These are phyloP conservation scores for Lentinula guzmanii DNA, from an alignment of 768 basidiomycete genomes.

Conservation along the genomic window DNA sequence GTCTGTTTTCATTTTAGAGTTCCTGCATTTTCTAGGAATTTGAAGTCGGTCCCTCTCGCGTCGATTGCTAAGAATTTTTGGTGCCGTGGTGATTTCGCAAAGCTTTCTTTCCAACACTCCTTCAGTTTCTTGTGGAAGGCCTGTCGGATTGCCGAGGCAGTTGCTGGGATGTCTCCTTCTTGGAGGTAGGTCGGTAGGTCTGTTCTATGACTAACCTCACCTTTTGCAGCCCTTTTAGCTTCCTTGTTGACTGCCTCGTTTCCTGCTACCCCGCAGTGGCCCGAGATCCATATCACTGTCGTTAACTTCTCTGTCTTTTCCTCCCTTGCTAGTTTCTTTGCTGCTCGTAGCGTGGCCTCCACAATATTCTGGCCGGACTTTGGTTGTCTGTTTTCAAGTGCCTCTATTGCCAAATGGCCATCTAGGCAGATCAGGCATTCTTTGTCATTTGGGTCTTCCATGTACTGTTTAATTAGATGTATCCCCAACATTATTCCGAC, in stretches of 20 bases:
- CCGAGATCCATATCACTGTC: neutral
- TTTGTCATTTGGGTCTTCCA: neutral
- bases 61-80: neutral
- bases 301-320: neutral
- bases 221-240: neutral
- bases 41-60: neutral
- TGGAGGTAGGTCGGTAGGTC: neutral
- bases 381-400: neutral
- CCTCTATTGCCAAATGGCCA: neutral
- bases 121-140: neutral
- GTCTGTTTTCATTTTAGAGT: slow-evolving; percentile 9
- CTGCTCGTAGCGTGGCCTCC: neutral
- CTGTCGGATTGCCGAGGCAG: neutral
- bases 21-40: neutral
- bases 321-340: neutral
- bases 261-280: neutral
- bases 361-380: neutral
- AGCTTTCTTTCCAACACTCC: neutral
- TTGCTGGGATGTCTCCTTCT: neutral
- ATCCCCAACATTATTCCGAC: neutral
- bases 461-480: neutral
- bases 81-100: neutral
- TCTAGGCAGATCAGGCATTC: neutral
- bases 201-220: neutral
- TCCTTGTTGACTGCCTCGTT: neutral